Evolutionary conservation across 495 filamentous ascomycete genomes (phyloP).

Genomic region (Tetracladium setigerum): DNA sequence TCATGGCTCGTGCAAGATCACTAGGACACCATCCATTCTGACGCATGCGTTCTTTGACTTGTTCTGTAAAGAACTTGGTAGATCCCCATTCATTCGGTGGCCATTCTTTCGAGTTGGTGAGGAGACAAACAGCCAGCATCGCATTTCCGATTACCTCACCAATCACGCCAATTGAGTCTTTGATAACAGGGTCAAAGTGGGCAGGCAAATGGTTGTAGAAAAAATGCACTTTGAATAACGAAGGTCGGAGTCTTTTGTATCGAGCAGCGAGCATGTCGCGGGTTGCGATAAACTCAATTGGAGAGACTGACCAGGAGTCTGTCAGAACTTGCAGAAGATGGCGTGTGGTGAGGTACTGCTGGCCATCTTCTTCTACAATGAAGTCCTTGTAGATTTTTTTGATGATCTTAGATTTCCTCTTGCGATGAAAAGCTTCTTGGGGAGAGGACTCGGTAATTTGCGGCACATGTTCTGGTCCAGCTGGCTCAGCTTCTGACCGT

Average conservation of each 20-base stretch:
- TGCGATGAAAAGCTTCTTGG: no score
- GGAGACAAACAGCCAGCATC: no score
- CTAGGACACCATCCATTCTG: slow-evolving; percentile 20
- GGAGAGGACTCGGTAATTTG: no score
- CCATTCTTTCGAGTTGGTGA: no score
- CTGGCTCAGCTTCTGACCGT: no score
- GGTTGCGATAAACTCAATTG: not conserved
- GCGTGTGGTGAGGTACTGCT: not conserved
- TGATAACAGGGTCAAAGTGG: slow-evolving; percentile 1
- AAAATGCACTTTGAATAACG: no score
- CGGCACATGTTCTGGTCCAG: no score
- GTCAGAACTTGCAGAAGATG: not conserved
- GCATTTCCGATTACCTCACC: not conserved
- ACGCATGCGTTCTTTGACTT: slow-evolving; percentile 8
- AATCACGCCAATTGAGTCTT: not conserved
- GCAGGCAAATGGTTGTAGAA: no score
- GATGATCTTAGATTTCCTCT: not conserved
- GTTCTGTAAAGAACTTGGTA: not conserved
- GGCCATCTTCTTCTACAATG: not conserved
- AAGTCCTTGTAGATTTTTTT: not conserved
- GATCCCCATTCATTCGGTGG: no score
- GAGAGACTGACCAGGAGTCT: no score
- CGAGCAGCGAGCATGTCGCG: not conserved
- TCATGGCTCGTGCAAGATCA: slow-evolving; percentile 14
- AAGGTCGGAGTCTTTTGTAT: not conserved